A percentile compares a stretch with the other conserved stretches of the same genome.
Conservation (phyloP, 2,329 filamentous ascomycete species). For the Ophiostoma populinum region DNA sequence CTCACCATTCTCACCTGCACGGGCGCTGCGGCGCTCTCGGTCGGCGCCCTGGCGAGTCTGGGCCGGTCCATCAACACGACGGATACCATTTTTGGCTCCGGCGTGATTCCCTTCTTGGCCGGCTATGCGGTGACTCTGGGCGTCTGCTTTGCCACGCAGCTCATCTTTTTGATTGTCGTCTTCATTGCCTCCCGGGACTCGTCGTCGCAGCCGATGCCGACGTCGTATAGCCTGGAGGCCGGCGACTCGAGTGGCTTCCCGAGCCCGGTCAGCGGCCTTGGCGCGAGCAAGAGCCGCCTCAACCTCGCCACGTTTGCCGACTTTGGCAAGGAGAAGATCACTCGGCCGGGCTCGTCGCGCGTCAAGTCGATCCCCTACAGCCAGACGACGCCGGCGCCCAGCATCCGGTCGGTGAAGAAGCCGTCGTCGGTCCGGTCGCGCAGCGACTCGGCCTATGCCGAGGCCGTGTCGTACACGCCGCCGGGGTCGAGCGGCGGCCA, state of each 20-base stretch:
- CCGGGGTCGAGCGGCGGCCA: slow-evolving; percentile 27
- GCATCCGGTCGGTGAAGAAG: slow-evolving; percentile 19
- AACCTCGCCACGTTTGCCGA: no score
- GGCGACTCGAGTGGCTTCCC: no score
- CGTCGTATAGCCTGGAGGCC: no score
- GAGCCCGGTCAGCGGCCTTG: no score
- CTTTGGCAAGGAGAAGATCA: slow-evolving; percentile 17
- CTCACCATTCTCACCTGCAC: slow-evolving; percentile 23
- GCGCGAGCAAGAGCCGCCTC: no score
- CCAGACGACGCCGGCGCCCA: slow-evolving; percentile 27
- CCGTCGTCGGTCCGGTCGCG: slow-evolving; percentile 2
- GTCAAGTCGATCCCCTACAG: slow-evolving; percentile 37
- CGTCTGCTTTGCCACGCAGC: slow-evolving; percentile 27
- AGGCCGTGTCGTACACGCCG: slow-evolving; percentile 22
- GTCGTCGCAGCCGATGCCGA: slow-evolving; percentile 10
- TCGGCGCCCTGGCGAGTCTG: slow-evolving; percentile 25
- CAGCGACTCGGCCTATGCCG: slow-evolving; percentile 16
- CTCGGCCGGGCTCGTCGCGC: slow-evolving; percentile 17
- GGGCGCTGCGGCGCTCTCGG: slow-evolving; percentile 27
- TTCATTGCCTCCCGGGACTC: slow-evolving; percentile 22
- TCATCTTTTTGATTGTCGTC: slow-evolving; percentile 29
- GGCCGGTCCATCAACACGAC: slow-evolving; percentile 17
- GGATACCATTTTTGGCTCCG: slow-evolving; percentile 18
- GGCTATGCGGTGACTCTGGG: slow-evolving; percentile 28
- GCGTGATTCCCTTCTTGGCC: slow-evolving; percentile 21